Percentiles rank a stretch among this genome's conserved stretches.
Evolutionary conservation across 164 flowering plant species (phyloP).

Genomic region (Houttuynia cordata): DNA sequence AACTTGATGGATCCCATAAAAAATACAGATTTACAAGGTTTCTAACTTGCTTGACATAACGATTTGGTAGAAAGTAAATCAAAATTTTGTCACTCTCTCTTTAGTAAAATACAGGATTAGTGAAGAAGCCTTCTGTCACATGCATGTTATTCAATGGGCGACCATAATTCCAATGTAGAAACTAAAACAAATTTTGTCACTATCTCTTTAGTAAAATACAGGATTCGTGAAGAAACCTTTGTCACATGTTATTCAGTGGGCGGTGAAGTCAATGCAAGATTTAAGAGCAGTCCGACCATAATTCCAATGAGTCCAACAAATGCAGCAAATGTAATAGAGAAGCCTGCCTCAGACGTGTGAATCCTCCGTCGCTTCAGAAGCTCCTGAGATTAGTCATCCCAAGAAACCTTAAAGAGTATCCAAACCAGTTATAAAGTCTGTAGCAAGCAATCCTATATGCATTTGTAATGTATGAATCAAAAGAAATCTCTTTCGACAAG

Average conservation of each 20-base stretch:
- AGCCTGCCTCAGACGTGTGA: slow-evolving; percentile 35
- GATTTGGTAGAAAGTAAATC: no score
- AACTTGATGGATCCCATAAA: no score
- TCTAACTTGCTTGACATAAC: no score
- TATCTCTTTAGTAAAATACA: no score
- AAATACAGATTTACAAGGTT: no score
- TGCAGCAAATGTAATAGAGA: slow-evolving; percentile 52
- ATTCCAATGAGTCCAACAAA: slow-evolving; percentile 57
- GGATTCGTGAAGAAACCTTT: neutral
- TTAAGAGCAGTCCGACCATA: slow-evolving; percentile 53
- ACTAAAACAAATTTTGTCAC: no score
- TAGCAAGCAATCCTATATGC: neutral
- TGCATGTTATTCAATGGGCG: slow-evolving; percentile 28
- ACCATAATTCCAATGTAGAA: slow-evolving; percentile 51
- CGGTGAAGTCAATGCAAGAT: slow-evolving; percentile 40
- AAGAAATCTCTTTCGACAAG: neutral
- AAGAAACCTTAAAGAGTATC: neutral
- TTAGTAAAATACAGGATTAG: no score
- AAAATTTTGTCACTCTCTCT: no score
- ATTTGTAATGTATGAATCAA: neutral
- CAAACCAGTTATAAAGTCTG: neutral
- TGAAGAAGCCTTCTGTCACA: neutral
- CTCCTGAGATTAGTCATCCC: slow-evolving; percentile 23
- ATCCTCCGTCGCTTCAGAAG: slow-evolving; percentile 35
- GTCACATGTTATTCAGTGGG: slow-evolving; percentile 19